phyloP scores from a whole-genome alignment of 2,329 filamentous ascomycete genomes.

The Gremmenia infestans region DNA sequence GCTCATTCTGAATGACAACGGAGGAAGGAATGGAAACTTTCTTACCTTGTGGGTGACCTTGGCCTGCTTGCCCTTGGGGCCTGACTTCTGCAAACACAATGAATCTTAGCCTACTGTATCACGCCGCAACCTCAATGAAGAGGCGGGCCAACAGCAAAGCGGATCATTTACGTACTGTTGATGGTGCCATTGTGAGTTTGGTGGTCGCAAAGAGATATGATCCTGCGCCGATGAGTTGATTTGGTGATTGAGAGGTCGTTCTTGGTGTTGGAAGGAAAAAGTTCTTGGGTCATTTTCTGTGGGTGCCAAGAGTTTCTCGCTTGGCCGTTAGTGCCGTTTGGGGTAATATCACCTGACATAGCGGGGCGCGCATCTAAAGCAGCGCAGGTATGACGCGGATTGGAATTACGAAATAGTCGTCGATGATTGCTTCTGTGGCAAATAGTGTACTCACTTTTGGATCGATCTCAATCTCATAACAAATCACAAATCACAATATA shows the following conservation, averaged over 20 bases:
- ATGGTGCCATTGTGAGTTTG: conserved; percentile 72
- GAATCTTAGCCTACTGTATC: conserved; percentile 95
- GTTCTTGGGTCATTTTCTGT: conserved; percentile 10
- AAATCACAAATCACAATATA: neutral
- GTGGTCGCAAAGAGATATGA: conserved; percentile 66
- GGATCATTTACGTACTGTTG: conserved; percentile 76
- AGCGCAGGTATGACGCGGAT: no score
- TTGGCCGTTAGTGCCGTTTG: neutral
- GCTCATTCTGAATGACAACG: no score
- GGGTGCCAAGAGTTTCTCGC: conserved; percentile 23
- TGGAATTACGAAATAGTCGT: no score
- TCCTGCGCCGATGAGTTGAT: conserved; percentile 37
- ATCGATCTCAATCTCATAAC: no score
- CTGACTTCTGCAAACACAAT: conserved; percentile 47
- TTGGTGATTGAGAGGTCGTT: conserved; percentile 13
- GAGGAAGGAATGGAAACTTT: neutral
- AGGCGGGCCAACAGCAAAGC: conserved; percentile 89
- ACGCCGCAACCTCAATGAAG: conserved; percentile 42
- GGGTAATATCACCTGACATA: no score
- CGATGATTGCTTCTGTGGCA: no score
- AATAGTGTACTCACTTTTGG: no score
- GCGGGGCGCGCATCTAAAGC: no score
- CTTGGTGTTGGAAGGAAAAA: conserved; percentile 1
- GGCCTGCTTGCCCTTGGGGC: conserved; percentile 63
- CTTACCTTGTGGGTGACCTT: conserved; percentile 53